Conservation (phyloP, 306 rosid species). For the barrel medic (Medicago truncatula) region DNA sequence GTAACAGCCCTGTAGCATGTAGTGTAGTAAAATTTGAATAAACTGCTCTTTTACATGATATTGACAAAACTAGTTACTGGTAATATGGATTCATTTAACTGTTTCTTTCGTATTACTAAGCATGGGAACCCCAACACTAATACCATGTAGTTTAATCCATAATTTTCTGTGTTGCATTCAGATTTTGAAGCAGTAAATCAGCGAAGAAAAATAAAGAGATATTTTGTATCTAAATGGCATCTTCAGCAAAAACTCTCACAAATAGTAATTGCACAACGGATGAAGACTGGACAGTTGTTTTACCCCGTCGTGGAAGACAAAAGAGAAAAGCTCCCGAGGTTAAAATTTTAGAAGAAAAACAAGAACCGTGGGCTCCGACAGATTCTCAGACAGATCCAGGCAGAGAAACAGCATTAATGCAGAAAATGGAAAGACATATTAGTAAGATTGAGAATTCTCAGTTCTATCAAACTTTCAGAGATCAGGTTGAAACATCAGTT, state of each 20-base stretch:
- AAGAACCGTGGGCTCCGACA: conserved; percentile 63
- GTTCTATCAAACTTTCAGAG: conserved; percentile 57
- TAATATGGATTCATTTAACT: neutral
- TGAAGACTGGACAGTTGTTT: conserved; percentile 78
- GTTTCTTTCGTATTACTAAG: conserved; percentile 7
- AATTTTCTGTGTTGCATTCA: conserved; percentile 32
- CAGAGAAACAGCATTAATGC: conserved; percentile 59
- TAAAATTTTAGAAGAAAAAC: conserved; percentile 46
- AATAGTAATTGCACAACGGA: conserved; percentile 28
- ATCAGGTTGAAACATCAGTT: conserved; percentile 59
- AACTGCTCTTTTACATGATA: neutral
- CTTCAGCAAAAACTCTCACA: conserved; percentile 57
- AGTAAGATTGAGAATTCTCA: conserved; percentile 58
- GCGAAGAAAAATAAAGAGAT: neutral
- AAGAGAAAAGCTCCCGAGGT: conserved; percentile 43
- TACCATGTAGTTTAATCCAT: conserved; percentile 6
- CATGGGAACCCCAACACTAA: conserved; percentile 18
- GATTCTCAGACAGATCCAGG: conserved; percentile 55
- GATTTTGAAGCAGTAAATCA: conserved; percentile 24
- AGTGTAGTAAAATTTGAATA: neutral
- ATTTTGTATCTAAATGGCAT: conserved; percentile 52
- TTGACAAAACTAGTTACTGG: neutral
- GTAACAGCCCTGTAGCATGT: neutral
- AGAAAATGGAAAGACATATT: conserved; percentile 60
- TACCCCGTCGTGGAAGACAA: conserved; percentile 65